Evolutionary conservation across 257 asterid species (phyloP).

Genomic region (Osmanthus fragrans): DNA sequence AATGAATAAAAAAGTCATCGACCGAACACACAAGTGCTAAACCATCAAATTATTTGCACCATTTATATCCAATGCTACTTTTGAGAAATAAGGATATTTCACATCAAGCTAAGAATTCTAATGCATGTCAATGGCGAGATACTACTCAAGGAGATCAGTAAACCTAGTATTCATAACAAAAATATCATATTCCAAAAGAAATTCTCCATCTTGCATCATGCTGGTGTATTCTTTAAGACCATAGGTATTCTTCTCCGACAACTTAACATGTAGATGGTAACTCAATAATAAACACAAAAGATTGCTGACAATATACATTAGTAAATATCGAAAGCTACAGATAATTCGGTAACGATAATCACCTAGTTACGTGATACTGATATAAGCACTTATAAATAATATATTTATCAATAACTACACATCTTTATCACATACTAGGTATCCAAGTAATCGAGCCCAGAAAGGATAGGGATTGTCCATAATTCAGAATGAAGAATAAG

Average conservation of each 20-base stretch:
- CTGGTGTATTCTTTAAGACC: neutral
- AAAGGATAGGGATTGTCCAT: neutral
- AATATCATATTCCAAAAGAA: neutral
- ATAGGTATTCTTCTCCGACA: neutral
- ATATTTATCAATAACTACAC: neutral
- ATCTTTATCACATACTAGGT: neutral
- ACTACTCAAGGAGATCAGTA: neutral
- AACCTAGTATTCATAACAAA: neutral
- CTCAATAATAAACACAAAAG: neutral
- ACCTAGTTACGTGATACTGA: neutral
- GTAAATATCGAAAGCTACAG: neutral
- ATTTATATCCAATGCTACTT: neutral
- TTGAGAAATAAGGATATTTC: neutral
- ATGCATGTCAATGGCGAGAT: neutral
- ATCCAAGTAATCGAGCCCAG: neutral
- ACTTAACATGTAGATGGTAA: neutral
- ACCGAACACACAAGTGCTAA: neutral
- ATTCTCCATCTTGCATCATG: neutral
- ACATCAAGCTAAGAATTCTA: neutral
- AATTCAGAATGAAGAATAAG: constrained; percentile 4
- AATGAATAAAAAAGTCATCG: neutral
- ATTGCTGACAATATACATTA: neutral
- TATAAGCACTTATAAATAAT: neutral
- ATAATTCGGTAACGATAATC: neutral
- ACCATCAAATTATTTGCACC: neutral